Base-by-base conservation (phyloP, 73 alveolate species). In the Tetrahymena thermophila region DNA sequence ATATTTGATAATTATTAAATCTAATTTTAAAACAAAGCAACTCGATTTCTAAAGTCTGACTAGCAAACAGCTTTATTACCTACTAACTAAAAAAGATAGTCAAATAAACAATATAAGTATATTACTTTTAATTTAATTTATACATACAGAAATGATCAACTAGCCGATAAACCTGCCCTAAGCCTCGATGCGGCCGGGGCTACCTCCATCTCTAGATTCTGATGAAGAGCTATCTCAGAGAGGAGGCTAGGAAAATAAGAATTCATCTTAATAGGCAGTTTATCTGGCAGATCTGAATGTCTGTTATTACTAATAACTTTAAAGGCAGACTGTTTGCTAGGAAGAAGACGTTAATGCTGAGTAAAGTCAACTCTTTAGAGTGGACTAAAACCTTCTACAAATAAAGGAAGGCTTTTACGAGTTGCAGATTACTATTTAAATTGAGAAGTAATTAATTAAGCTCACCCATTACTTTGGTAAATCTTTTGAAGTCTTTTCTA, bases 111-210 rank as follows among this genome's bases (percentile, higher is more conserved):
- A 2, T 19, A n/a, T 28, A 71, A 25, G 31, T 50, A 10, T 50
- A 50, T 50, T 50, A 50, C 23, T 50, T 19, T 50, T 50, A 21
- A 50, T 71, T 71, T 28, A 71, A 71, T 28, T 19, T 23, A 25
- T 71, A 28, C 89, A 71, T n/a, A 8, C 4, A 23, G n/a, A 23
- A n/a, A 71, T 23, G 89, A 71, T 71, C 31, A 28, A 71, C 17
- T 13, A 71, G 89, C 89, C 89, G 89, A 31, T 71, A 71, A 17
- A n/a, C 0, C 89, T 71, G 89, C 89, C 89, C 37, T 71, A 71
- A 11, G 89, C 89, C 89, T 71, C 89, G 89, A 71, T 71, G 89
- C 89, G 89, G 89, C 89, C 35, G 89, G 37, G 89, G 89, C 89
- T 31, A 8, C 35, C 37, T 31, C 89, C 89, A 0, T 71, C 89